Evolutionary conservation across 1,284 basidiomycete genomes (phyloP).

Genomic region (Rhodotorula mucilaginosa): DNA sequence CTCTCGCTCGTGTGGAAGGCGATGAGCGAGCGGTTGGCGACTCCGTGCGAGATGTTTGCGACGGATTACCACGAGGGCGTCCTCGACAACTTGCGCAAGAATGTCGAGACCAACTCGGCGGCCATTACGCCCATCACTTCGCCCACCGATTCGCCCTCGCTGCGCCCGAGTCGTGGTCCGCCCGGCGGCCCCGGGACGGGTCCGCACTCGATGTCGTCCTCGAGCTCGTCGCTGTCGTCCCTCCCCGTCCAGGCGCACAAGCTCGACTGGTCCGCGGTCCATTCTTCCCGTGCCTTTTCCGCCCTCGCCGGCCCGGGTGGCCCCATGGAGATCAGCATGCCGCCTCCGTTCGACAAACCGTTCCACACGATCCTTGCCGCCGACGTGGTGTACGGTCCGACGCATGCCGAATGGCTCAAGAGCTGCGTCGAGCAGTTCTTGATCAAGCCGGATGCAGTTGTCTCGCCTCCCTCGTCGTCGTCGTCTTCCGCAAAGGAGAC

Average conservation of each 20-base stretch:
- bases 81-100: slow-evolving; percentile 67
- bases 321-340: slow-evolving; percentile 20
- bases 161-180: background rate
- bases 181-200: background rate
- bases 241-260: slow-evolving; percentile 33
- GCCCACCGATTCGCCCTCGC: slow-evolving; percentile 16
- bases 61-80: slow-evolving; percentile 79
- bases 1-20: slow-evolving; percentile 50
- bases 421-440: slow-evolving; percentile 60
- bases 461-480: background rate
- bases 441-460: slow-evolving; percentile 49
- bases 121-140: slow-evolving; percentile 30
- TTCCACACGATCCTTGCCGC: slow-evolving; percentile 75
- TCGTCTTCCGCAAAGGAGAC: background rate
- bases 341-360: slow-evolving; percentile 44
- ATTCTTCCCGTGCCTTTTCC: slow-evolving; percentile 30
- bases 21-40: slow-evolving; percentile 31
- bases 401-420: slow-evolving; percentile 68
- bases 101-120: slow-evolving; percentile 62
- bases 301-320: slow-evolving; percentile 14
- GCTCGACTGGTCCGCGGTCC: slow-evolving; percentile 40
- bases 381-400: slow-evolving; percentile 70
- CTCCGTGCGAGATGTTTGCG: slow-evolving; percentile 28
- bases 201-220: background rate
- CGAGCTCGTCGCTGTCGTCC: slow-evolving; percentile 15